Evolutionary conservation across 73 alveolate species (phyloP).

Genomic region (Paramecium pentaurelia): DNA sequence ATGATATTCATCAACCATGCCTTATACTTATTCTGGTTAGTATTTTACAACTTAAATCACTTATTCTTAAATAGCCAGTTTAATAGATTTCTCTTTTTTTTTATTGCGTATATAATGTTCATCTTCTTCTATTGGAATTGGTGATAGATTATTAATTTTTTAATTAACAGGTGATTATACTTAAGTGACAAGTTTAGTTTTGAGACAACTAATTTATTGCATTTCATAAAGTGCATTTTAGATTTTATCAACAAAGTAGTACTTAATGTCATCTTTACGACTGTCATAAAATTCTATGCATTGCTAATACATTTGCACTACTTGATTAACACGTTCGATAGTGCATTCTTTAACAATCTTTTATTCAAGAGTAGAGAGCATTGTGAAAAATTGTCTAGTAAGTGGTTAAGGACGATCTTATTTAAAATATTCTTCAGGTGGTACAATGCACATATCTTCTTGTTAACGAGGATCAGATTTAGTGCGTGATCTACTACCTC

Average conservation of each 20-base stretch:
- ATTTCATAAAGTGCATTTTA: neutral
- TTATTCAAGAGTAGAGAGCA: neutral
- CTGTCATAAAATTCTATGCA: slow-evolving; percentile 42
- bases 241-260: slow-evolving; percentile 33
- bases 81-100: slow-evolving; percentile 21
- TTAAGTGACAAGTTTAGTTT: neutral
- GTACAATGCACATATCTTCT: neutral
- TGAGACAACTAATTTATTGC: neutral
- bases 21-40: neutral
- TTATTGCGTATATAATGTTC: neutral
- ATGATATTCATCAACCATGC: neutral
- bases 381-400: neutral
- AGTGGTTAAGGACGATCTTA: neutral
- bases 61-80: neutral
- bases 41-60: neutral
- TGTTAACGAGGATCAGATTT: slow-evolving; percentile 17
- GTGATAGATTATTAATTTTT: neutral
- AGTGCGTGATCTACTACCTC: slow-evolving; percentile 4
- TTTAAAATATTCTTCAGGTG: slow-evolving; percentile 46
- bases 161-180: neutral
- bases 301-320: slow-evolving; percentile 28
- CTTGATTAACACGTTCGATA: neutral
- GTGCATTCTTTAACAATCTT: neutral
- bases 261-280: slow-evolving; percentile 28
- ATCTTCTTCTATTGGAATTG: neutral